Evolutionary conservation across 495 filamentous ascomycete species (phyloP), one percentile per base, ranked within the genome.

Genomic region (Aspergillus ellipticus): DNA sequence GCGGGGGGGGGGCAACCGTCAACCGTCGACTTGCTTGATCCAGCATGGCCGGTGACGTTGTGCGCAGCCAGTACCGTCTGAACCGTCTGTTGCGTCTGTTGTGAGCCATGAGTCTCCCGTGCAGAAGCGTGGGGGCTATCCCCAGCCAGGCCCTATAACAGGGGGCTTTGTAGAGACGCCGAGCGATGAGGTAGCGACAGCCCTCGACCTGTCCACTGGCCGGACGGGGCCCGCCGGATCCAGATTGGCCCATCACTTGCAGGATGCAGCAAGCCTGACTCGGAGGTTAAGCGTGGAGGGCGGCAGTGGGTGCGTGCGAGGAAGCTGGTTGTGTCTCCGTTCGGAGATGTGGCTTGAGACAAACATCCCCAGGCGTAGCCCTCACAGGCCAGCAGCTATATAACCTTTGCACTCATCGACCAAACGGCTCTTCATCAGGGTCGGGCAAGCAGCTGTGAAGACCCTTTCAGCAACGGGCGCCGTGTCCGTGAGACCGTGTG

Each of bases 201-300:
- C 33, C 33, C 8, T 3, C 6, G 22, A 47, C 45, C 20, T 47
- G n/a, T 47, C 11, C 15, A 28, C 45, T n/a, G 21, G 15, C 22
- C 45, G 13, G n/a, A 9, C 15, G 8, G 28, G 16, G 45, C 11
- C 21, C 10, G n/a, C 11, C 22, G 11, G n/a, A 47, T 29, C 45
- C 45, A 45, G 22, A 47, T 47, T 47, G 45, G 45, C 26, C n/a
- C 45, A 15, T 47, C 21, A 20, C 45, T 6, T 47, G 45, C 45
- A 28, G 45, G 6, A 47, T 47, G 45, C 45, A 47, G 22, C 17
- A 47, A 22, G 26, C 45, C 45, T 28, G 45, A 47, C 45, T 47
- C 45, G 22, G 45, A 47, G 11, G 15, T 28, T 28, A 47, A 47
- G 45, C 22, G 22, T 47, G 45, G 45, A n/a, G 42, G 17, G 19